phyloP scores from a whole-genome alignment of 2,329 filamentous ascomycete species.

The Teratosphaeriaceae sp. region DNA sequence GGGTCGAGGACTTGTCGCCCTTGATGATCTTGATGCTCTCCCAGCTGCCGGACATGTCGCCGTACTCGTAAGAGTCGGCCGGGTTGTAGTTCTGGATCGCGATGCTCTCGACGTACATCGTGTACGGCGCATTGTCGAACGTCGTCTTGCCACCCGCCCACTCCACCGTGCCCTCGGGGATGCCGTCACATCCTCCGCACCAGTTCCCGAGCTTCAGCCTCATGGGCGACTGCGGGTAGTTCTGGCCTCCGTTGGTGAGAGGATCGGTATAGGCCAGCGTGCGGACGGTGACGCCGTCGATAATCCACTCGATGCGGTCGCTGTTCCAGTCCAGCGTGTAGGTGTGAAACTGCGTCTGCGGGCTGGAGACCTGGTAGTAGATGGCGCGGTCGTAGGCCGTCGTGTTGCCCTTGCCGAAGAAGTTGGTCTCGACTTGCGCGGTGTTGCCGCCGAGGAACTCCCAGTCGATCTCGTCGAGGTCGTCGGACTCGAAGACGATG shows the following conservation, averaged over 20 bases:
- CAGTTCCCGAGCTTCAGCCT: slow-evolving; percentile 64
- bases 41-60: slow-evolving; percentile 42
- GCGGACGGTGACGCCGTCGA: slow-evolving; percentile 62
- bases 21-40: slow-evolving; percentile 42
- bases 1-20: slow-evolving; percentile 5
- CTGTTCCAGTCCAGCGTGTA: slow-evolving; percentile 70
- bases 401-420: slow-evolving; percentile 66
- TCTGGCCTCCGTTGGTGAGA: slow-evolving; percentile 52
- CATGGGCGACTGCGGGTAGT: slow-evolving; percentile 77
- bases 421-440: slow-evolving; percentile 74
- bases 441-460: slow-evolving; percentile 37
- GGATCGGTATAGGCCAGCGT: slow-evolving; percentile 60
- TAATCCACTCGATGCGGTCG: slow-evolving; percentile 59
- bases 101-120: slow-evolving; percentile 46
- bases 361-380: slow-evolving; percentile 52
- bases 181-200: slow-evolving; percentile 46
- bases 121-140: slow-evolving; percentile 42
- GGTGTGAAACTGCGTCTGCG: slow-evolving; percentile 57
- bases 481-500: slow-evolving; percentile 82
- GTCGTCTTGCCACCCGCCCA: slow-evolving; percentile 59
- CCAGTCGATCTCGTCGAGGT: slow-evolving; percentile 87
- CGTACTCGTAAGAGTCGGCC: slow-evolving; percentile 44
- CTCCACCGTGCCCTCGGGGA: slow-evolving; percentile 52
- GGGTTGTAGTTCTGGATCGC: slow-evolving; percentile 48
- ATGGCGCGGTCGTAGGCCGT: slow-evolving; percentile 64